Base-by-base conservation (phyloP, 2,329 filamentous ascomycete species). In the Penicillium glabrum region DNA sequence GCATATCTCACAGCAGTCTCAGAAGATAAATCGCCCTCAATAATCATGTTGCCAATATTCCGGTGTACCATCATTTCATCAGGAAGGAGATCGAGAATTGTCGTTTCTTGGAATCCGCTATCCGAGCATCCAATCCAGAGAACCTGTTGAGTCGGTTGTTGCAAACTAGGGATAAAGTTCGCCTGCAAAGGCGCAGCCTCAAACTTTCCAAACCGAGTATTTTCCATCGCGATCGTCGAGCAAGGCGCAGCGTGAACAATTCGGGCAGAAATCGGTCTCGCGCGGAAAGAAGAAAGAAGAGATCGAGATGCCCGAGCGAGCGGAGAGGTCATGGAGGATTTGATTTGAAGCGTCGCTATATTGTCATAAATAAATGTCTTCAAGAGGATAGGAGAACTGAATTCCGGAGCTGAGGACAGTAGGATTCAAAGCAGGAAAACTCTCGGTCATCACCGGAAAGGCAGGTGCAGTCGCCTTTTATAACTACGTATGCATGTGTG, bases 51-150 rank as follows among this genome's bases (percentile, higher is more conserved):
- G 5, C 63, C 59, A 10, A 67, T 35, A 26, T 62, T 63, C 7
- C 60, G 55, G 37, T 59, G 63, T 24, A 60, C 63, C 5, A 65
- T 46, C 31, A 63, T 53, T 29, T 67, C 57, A n/a, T 61, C 59
- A 1, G 48, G 53, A 1, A 57, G 55, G 24, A 62, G 52, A 23
- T 60, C 29, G 8, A 60, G 39, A 8, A 51, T 53, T 5, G 46
- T 61, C 1, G 52, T 63, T 35, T 65, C 62, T 52, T 61, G 51
- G 26, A 53, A 58, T 27, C 56, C 33, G 27, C 60, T 66, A 49
- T 63, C 63, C 7, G 58, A 65, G 48, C 60, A 67, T 3, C 62
- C 60, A 24, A 63, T 63, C 64, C 63, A 66, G 6, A 66, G 54
- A 37, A 66, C 47, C 21, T 61, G 60, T 27, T 57, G 53, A 19